Conservation (phyloP, 306 rosid species). For the Citrullus colocynthis region DNA sequence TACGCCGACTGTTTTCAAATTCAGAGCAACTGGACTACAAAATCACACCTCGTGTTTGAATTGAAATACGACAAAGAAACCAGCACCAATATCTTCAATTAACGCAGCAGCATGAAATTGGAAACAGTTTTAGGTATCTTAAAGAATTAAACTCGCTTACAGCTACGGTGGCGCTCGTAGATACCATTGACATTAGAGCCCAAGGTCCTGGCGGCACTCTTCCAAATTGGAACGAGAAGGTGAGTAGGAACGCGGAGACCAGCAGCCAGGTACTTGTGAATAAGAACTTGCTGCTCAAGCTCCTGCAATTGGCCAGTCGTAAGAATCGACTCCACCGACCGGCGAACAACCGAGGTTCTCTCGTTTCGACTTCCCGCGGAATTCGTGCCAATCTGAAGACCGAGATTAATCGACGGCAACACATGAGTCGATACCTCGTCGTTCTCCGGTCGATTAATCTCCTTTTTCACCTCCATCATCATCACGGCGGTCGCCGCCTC, state of each 20-base stretch:
- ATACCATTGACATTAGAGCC: constrained; percentile 11
- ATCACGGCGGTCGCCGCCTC: constrained; percentile 13
- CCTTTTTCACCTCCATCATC: constrained; percentile 17
- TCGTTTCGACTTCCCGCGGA: neutral
- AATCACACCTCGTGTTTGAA: neutral
- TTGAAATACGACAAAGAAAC: neutral
- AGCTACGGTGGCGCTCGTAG: constrained; percentile 24
- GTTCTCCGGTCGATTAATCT: constrained; percentile 8
- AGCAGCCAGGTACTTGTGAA: constrained; percentile 35
- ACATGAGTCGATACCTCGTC: constrained; percentile 15
- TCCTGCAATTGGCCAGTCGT: constrained; percentile 49
- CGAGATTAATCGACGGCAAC: constrained; percentile 19
- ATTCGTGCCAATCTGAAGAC: constrained; percentile 20
- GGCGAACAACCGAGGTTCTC: neutral
- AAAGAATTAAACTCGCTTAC: constrained; percentile 18
- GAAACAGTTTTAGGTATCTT: neutral
- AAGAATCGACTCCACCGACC: constrained; percentile 16
- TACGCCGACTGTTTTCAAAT: neutral
- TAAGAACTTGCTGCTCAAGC: constrained; percentile 44
- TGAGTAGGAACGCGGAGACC: constrained; percentile 42
- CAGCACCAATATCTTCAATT: neutral
- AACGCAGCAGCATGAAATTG: neutral
- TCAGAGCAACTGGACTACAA: neutral
- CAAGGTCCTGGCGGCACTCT: constrained; percentile 14
- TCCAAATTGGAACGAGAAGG: constrained; percentile 34